Percentiles rank a stretch among this genome's conserved stretches.
Conservation (phyloP, 768 basidiomycete species). For the Termitomyces sp. region DNA sequence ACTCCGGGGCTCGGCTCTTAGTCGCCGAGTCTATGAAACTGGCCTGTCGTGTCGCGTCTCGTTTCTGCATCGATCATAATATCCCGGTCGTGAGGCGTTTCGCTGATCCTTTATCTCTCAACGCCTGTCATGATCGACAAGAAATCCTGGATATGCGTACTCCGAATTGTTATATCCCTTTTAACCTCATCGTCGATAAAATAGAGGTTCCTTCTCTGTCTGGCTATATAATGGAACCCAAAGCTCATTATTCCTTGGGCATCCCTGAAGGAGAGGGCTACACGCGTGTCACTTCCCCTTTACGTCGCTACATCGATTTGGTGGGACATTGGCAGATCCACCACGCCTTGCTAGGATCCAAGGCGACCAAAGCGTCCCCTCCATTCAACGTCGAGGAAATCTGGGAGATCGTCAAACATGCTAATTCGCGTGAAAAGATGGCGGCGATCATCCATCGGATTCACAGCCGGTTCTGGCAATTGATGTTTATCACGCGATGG, state of each 20-base stretch:
- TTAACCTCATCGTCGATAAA: constrained; percentile 24
- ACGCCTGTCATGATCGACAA: constrained; percentile 27
- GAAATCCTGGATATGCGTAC: constrained; percentile 46
- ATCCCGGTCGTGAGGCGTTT: constrained; percentile 63
- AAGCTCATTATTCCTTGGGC: constrained; percentile 64
- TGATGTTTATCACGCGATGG: constrained; percentile 32
- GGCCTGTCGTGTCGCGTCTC: constrained; percentile 71
- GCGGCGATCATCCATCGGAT: constrained; percentile 21
- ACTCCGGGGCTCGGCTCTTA: constrained; percentile 42
- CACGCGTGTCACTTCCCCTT: constrained; percentile 74
- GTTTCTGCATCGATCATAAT: constrained; percentile 53
- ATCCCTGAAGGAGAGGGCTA: constrained; percentile 77
- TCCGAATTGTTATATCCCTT: constrained; percentile 36
- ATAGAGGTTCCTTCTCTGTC: constrained; percentile 29
- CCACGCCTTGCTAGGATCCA: constrained; percentile 46
- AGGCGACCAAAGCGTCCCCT: constrained; percentile 21
- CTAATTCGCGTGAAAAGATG: constrained; percentile 29
- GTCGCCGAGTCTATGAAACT: constrained; percentile 82
- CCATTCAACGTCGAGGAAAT: constrained; percentile 45
- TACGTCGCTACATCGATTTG: constrained; percentile 81
- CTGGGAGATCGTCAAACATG: constrained; percentile 31
- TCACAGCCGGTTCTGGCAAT: constrained; percentile 28
- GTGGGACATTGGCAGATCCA: constrained; percentile 94
- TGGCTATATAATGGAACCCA: constrained; percentile 46
- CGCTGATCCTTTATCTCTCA: constrained; percentile 23